phyloP scores from a whole-genome alignment of 2,329 filamentous ascomycete genomes.

The Beauveria pseudobassiana region DNA sequence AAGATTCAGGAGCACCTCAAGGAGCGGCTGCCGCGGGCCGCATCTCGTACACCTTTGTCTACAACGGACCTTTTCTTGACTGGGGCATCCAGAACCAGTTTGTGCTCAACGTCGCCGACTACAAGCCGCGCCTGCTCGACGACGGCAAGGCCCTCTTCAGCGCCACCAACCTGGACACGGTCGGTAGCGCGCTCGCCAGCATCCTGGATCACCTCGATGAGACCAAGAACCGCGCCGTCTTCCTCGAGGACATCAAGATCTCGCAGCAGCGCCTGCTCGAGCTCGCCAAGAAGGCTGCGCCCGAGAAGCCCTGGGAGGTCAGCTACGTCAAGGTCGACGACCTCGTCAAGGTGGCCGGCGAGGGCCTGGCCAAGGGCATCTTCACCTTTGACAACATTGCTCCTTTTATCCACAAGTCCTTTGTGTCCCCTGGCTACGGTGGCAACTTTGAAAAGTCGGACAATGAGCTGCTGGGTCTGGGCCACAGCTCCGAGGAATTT shows the following conservation, averaged over 20 bases:
- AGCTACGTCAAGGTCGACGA: constrained; percentile 25
- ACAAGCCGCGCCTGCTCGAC: constrained; percentile 32
- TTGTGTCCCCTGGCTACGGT: constrained; percentile 27
- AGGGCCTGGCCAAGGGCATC: constrained; percentile 24
- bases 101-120: constrained; percentile 23
- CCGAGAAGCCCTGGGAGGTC: constrained; percentile 19
- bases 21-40: constrained; percentile 4
- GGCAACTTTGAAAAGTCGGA: constrained; percentile 29
- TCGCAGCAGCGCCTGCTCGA: constrained; percentile 43
- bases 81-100: constrained; percentile 13
- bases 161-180: constrained; percentile 35
- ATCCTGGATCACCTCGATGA: constrained; percentile 36
- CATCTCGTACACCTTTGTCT: constrained; percentile 19
- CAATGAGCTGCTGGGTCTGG: constrained; percentile 38
- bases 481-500: constrained; percentile 31
- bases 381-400: constrained; percentile 23
- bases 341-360: constrained; percentile 19
- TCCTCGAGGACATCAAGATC: constrained; percentile 39
- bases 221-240: constrained; percentile 46
- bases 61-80: constrained; percentile 26
- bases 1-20: constrained; percentile 9
- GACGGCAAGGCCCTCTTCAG: constrained; percentile 38
- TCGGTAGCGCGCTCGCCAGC: constrained; percentile 38
- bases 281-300: constrained; percentile 10
- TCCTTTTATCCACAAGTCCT: constrained; percentile 24